Percentiles rank a stretch among this genome's conserved stretches.
Conservation (phyloP, 768 basidiomycete species). For the Boletellus ananas region DNA sequence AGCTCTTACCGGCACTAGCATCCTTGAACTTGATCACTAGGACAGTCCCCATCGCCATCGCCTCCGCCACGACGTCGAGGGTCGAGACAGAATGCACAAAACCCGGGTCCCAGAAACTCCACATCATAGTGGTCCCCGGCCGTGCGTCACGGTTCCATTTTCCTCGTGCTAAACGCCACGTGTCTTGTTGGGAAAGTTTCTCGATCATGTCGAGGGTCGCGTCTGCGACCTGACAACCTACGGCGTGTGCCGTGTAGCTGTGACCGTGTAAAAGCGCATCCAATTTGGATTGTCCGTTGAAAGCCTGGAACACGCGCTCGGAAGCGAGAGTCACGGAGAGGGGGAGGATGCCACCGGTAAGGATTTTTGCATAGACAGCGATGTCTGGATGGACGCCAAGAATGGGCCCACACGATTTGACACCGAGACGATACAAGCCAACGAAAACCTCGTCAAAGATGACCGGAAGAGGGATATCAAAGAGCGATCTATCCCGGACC, state of each 20-base stretch:
- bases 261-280: conserved; percentile 92
- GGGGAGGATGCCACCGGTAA: conserved; percentile 91
- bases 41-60: conserved; percentile 87
- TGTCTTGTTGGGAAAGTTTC: conserved; percentile 39
- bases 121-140: conserved; percentile 37
- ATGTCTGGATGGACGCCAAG: conserved; percentile 82
- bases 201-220: conserved; percentile 70
- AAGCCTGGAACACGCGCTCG: conserved; percentile 75
- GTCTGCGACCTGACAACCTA: conserved; percentile 90
- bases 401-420: conserved; percentile 58
- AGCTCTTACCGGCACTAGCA: conserved; percentile 45
- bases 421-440: conserved; percentile 84
- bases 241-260: conserved; percentile 91
- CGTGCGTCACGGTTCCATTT: conserved; percentile 47
- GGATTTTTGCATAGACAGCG: conserved; percentile 86
- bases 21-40: conserved; percentile 73
- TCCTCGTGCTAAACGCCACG: conserved; percentile 56
- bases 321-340: conserved; percentile 82
- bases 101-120: conserved; percentile 85
- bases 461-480: conserved; percentile 66
- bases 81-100: conserved; percentile 66
- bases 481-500: conserved; percentile 50
- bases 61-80: conserved; percentile 54
- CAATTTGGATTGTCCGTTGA: conserved; percentile 70
- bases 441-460: conserved; percentile 97